Base-by-base conservation (phyloP, 2,329 filamentous ascomycete genomes). In the Apiospora koreana region DNA sequence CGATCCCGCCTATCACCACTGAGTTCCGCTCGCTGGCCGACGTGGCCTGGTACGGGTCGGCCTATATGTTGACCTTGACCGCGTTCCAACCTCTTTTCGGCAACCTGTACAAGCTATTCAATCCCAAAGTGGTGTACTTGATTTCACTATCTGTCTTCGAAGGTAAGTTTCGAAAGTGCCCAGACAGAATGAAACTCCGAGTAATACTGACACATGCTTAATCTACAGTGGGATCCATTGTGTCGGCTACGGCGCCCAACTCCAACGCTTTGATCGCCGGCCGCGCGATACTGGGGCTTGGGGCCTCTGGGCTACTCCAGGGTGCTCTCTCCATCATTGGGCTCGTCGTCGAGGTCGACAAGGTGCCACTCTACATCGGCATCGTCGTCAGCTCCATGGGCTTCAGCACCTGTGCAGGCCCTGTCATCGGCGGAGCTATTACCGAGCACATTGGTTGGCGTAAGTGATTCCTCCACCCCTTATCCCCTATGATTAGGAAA, bases 31-130 rank as follows among this genome's bases (percentile, higher is more conserved):
- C 79, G 28, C 75, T 83, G 0, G 73, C 77, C 4, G 81, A 85
- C 69, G 79, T 85, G 5, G 81, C 79, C 43, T 85, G 83, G 68
- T 84, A 84, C 68, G 80, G 81, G 1, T 79, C 70, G 3, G 79
- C 79, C 21, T 79, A 79, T 69, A 74, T 80, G 71, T 74, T 82
- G 69, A 78, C 79, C 41, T 68, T 76, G 71, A 2, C 38, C 2
- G 66, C n/a, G 12, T 77, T 80, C 54, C 78, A 80, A 35, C 72
- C 79, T 6, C 41, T 74, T 16, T 77, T 76, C 70, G 77, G 78
- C 3, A 80, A 80, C 38, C 66, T 80, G 18, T 83, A 80, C 69
- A 81, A 77, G 23, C 80, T 81, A 67, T 81, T 76, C 70, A 74
- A 76, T n/a, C 71, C 78, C 70, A 81, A 81, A 68, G 73, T 70